phyloP scores from a whole-genome alignment of 305 asterid species.

The Solanum aculeatissimum region DNA sequence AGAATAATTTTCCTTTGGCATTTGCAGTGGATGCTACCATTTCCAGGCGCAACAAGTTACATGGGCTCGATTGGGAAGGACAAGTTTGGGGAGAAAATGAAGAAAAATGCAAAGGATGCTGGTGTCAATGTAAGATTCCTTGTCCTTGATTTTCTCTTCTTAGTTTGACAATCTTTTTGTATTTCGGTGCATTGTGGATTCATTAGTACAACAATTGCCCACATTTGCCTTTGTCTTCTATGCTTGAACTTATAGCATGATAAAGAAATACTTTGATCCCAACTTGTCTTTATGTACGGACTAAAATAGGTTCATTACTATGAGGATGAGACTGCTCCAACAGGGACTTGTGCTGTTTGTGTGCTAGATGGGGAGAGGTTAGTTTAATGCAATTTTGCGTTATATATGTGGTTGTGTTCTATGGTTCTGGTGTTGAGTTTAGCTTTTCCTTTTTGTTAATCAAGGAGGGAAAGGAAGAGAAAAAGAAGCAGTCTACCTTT shows the following conservation, averaged over 20 bases:
- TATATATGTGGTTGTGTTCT: neutral
- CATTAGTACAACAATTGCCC: neutral
- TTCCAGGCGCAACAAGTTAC: slow-evolving; percentile 86
- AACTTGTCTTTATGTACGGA: neutral
- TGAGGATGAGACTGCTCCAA: slow-evolving; percentile 67
- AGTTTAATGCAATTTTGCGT: neutral
- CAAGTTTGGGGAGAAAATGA: slow-evolving; percentile 88
- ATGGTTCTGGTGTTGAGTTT: neutral
- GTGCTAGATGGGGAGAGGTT: slow-evolving; percentile 89
- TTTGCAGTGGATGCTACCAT: slow-evolving; percentile 92
- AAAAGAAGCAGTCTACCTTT: neutral
- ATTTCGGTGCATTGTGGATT: neutral
- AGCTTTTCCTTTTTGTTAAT: neutral
- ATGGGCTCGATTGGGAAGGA: slow-evolving; percentile 95
- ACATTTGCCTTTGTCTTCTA: neutral
- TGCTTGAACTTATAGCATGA: neutral
- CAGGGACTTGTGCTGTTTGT: slow-evolving; percentile 93
- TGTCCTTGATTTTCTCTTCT: neutral
- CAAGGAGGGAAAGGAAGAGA: neutral
- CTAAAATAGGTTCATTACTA: slow-evolving; percentile 62
- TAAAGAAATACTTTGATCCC: neutral
- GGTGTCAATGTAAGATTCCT: slow-evolving; percentile 60
- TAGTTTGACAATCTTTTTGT: neutral
- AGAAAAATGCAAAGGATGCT: slow-evolving; percentile 54
- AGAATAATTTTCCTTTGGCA: neutral